phyloP scores from a whole-genome alignment of 2,329 filamentous ascomycete species.

The Aureobasidium sp. region DNA sequence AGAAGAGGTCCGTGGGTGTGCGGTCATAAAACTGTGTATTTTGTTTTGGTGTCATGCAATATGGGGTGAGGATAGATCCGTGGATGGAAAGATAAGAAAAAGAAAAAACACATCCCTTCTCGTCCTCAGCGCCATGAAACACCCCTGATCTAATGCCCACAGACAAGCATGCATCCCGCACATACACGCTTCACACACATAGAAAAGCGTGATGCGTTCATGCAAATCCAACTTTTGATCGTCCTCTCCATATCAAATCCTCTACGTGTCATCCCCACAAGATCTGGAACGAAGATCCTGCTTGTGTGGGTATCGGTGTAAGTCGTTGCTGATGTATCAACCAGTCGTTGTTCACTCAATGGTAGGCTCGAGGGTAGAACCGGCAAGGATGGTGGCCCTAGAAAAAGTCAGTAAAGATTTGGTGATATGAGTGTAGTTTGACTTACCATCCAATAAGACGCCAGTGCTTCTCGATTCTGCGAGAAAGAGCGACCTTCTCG shows the following conservation, averaged over 20 bases:
- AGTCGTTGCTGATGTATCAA: background rate
- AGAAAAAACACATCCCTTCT: constrained; percentile 7
- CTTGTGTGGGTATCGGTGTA: background rate
- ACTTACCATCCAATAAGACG: constrained; percentile 74
- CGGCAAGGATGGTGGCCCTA: constrained; percentile 29
- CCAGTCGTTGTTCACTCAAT: constrained; percentile 11
- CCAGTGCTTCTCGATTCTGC: constrained; percentile 99
- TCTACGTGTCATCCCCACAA: constrained; percentile 11
- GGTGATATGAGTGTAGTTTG: background rate
- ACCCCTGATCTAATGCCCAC: constrained; percentile 10
- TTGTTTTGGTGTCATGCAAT: constrained; percentile 10
- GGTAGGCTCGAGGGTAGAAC: constrained; percentile 26
- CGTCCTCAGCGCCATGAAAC: background rate
- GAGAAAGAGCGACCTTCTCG: constrained; percentile 92
- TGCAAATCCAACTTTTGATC: constrained; percentile 15
- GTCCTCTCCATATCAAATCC: background rate
- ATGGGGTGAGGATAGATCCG: constrained; percentile 1
- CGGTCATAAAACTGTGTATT: constrained; percentile 11
- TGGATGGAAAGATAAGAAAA: constrained; percentile 9
- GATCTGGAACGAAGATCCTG: background rate
- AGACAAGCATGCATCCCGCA: constrained; percentile 11
- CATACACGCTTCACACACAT: background rate
- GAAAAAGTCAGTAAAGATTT: background rate
- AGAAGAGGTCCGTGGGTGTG: background rate
- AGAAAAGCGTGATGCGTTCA: background rate